phyloP scores from a whole-genome alignment of 2,329 filamentous ascomycete genomes.

The Aspergillus sojae region DNA sequence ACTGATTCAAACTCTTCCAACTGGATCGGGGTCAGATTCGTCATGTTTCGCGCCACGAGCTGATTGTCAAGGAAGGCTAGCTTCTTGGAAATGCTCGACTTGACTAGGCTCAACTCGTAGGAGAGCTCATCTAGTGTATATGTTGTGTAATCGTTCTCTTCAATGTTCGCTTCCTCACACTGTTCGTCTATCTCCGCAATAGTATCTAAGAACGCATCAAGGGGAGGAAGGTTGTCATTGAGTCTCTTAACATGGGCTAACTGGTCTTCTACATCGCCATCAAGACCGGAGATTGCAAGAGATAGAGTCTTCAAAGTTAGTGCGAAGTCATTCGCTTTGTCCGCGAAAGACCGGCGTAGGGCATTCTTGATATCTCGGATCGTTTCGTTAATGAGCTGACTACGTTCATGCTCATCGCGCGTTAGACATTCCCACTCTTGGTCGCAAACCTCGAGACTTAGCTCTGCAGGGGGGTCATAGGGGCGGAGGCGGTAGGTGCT shows the following conservation, averaged over 20 bases:
- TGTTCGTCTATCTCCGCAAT: conserved; percentile 85
- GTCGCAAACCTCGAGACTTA: conserved; percentile 82
- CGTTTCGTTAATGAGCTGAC: conserved; percentile 95
- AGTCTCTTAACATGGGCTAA: conserved; percentile 82
- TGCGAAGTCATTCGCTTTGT: conserved; percentile 98
- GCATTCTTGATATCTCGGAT: conserved; percentile 98
- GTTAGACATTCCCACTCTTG: conserved; percentile 78
- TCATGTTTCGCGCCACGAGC: conserved; percentile 98
- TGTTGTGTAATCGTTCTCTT: conserved; percentile 99
- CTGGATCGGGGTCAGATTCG: conserved; percentile 96
- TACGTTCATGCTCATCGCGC: conserved; percentile 81
- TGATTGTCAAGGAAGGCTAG: conserved; percentile 96
- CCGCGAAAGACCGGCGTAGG: conserved; percentile 87
- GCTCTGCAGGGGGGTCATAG: conserved; percentile 84
- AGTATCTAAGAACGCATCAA: conserved; percentile 88
- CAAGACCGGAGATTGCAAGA: conserved; percentile 90
- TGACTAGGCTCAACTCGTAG: conserved; percentile 91
- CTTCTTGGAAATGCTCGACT: conserved; percentile 92
- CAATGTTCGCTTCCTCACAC: conserved; percentile 95
- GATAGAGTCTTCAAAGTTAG: conserved; percentile 93
- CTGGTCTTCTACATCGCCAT: conserved; percentile 96
- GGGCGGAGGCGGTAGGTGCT: conserved; percentile 89
- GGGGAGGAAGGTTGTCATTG: conserved; percentile 79
- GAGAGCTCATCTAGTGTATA: conserved; percentile 96
- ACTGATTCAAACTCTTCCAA: conserved; percentile 98